Conservation (phyloP, 768 basidiomycete species). For the Gymnopilus dilepis region DNA sequence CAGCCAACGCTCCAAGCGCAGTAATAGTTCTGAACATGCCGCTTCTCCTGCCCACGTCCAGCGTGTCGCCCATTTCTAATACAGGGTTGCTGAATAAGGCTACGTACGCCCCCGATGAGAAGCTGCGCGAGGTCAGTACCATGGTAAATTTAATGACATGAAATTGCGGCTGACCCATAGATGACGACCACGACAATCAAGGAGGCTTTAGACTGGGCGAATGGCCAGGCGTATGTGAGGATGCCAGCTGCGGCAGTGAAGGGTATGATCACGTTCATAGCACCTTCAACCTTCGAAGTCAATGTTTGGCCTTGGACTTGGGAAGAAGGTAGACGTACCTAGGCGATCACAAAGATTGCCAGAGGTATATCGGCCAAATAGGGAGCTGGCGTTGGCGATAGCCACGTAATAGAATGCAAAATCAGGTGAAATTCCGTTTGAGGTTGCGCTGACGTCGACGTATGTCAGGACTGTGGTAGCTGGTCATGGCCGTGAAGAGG, state of each 20-base stretch:
- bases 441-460: conserved; percentile 59
- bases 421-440: conserved; percentile 49
- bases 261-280: conserved; percentile 72
- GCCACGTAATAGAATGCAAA: conserved; percentile 70
- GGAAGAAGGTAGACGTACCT: too few relatives aligned
- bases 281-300: conserved; percentile 48
- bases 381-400: conserved; percentile 69
- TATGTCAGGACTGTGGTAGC: conserved; percentile 60
- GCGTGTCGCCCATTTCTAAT: conserved; percentile 61
- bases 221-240: conserved; percentile 76
- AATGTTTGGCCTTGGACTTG: too few relatives aligned
- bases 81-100: conserved; percentile 60
- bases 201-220: conserved; percentile 45
- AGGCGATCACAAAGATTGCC: conserved; percentile 60
- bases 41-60: conserved; percentile 67
- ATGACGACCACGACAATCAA: conserved; percentile 59
- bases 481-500: background rate
- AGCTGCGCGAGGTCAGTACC: conserved; percentile 36
- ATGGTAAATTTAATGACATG: background rate
- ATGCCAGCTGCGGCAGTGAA: conserved; percentile 61
- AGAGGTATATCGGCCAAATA: conserved; percentile 60
- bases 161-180: conserved; percentile 57
- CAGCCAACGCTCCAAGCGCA: conserved; percentile 67
- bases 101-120: conserved; percentile 66
- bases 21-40: conserved; percentile 69